phyloP scores from a whole-genome alignment of 177 flowering plant genomes.

The Vitis hybrid region DNA sequence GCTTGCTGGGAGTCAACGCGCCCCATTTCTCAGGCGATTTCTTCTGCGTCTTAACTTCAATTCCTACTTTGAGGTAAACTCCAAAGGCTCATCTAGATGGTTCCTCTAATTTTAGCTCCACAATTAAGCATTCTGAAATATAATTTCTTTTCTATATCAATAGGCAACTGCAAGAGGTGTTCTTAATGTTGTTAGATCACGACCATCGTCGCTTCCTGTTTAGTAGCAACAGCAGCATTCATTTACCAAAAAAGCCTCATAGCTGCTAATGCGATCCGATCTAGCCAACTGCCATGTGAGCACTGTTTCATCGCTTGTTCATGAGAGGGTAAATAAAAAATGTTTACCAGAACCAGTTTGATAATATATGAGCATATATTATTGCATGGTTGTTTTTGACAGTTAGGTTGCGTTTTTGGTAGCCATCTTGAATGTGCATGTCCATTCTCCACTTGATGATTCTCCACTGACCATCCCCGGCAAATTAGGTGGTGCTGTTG shows the following conservation, averaged over 20 bases:
- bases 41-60: conserved; percentile 91
- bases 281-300: not conserved
- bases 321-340: not conserved
- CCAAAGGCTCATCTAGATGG: not conserved
- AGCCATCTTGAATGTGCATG: not conserved
- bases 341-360: too few species aligned
- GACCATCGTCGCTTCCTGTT: conserved; percentile 46
- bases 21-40: conserved; percentile 93
- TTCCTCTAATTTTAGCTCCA: not conserved
- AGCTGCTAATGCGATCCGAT: not conserved
- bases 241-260: not conserved
- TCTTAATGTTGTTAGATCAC: conserved; percentile 79
- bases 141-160: conserved; percentile 17
- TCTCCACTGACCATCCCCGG: not conserved
- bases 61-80: conserved; percentile 89
- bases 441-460: not conserved
- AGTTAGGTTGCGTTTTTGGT: too few species aligned
- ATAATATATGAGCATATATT: not conserved
- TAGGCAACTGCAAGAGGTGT: conserved; percentile 94
- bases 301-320: not conserved
- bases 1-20: conserved; percentile 97
- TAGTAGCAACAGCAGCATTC: conserved; percentile 25
- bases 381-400: too few species aligned
- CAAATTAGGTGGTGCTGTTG: not conserved
- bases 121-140: not conserved